Evolutionary conservation across 208 protist genomes (phyloP), one percentile per base, ranked within the genome.

Genomic region (Leishmania turanica): DNA sequence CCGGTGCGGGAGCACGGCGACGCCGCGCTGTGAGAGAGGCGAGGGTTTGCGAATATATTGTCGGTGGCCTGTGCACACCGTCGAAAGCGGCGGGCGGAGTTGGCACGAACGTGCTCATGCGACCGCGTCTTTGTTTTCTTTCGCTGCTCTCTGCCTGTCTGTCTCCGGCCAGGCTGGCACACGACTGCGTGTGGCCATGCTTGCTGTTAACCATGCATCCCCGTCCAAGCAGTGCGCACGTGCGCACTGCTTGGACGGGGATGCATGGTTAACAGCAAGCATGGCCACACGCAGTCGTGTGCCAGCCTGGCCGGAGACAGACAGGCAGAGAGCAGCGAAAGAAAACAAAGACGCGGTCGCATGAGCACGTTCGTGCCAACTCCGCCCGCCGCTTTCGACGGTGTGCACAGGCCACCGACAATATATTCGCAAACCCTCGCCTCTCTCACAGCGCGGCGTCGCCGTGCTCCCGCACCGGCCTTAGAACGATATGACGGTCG

Each of bases 401-500:
- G 24, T 62, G 24, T 62, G 56, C 27, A n/a, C 56, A 62, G 56
- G 56, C 2, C 19, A 56, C 0, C 19, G 53, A 27, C 53, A 7
- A 17, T 3, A 24, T 58, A 58, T 24, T 0, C 11, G 60, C 13
- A 15, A 31, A 21, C 13, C 60, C 11, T 0, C 45, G 40, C 24
- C n/a, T 49, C 24, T 31, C 9, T 53, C 37, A 51, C 42, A 51
- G 40, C 68, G 6, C 19, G 42, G 68, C 68, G 42, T n/a, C 9
- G 6, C 21, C 1, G 9, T 0, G 8, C 17, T 15, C 42, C 2
- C 42, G 17, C 37, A 81, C 2, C 11, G 51, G n/a, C 27, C 21
- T 81, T 49, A 88, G 27, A 85, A 85, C 1, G 73, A 79, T 7
- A 85, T 4, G 54, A 88, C 80, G 19, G 66, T 60, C 1, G 81